Base-by-base conservation (phyloP, 2,329 filamentous ascomycete genomes). In the Tolypocladium ophioglossoides region DNA sequence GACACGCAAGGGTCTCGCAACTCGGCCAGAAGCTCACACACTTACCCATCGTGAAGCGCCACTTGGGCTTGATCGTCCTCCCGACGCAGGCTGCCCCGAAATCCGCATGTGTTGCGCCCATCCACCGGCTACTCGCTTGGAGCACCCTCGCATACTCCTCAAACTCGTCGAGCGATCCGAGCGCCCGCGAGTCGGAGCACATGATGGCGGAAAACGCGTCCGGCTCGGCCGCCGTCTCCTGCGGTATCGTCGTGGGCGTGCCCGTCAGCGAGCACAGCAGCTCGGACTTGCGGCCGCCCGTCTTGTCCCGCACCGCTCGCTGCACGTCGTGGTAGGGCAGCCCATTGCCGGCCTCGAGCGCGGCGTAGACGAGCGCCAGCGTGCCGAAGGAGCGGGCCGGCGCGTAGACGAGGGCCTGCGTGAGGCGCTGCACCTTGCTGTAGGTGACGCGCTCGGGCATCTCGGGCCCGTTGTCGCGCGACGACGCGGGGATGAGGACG, bases 401-500 rank as follows among this genome's bases (percentile, higher is more conserved):
- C 40, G 67, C 66, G 61, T 80, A 80, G 30, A 79, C 61, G 2
- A 69, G 64, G 2, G 66, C 64, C 6, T 72, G 70, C 18, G 76
- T 70, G 10, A 78, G 65, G 9, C 66, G 63, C 59, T 75, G 74
- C 38, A 80, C 58, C 51, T 72, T 70, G 38, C 72, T 74, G 66
- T 78, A 78, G 2, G 76, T 79, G 52, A 81, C 64, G n/a, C 80
- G 60, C 54, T 73, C 67, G 0, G 78, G 77, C 32, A 78, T 66
- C 22, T 70, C 69, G 0, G 72, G 70, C 0, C 70, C 71, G 0
- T 53, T 57, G 27, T 49, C 50, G 37, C 54, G 60, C 10, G 59
- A 54, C 55, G 59, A 57, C 0, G 66, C 61, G 0, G 70, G 63
- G 12, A 78, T 58, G n/a, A 77, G 61, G 46, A 80, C 66, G 2